Percentiles rank a stretch among this genome's conserved stretches.
phyloP scores from a whole-genome alignment of 2,329 filamentous ascomycete genomes.

The Calonectria pseudoturangicola region DNA sequence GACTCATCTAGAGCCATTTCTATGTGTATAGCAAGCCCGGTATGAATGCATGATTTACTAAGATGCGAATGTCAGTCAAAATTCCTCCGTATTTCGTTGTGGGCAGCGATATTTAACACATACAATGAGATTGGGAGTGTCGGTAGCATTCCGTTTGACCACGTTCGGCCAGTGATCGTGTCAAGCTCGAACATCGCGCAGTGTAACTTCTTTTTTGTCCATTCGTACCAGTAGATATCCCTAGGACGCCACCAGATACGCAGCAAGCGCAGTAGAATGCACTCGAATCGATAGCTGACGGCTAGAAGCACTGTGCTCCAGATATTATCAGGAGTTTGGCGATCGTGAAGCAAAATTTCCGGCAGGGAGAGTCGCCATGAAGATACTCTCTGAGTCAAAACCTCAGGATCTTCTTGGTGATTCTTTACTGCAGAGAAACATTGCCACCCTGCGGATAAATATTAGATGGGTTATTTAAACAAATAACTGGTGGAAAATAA shows the following conservation, averaged over 20 bases:
- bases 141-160: conserved; percentile 15
- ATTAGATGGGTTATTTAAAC: background rate
- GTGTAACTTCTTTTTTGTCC: conserved; percentile 26
- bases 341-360: conserved; percentile 16
- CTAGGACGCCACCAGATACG: conserved; percentile 32
- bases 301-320: conserved; percentile 33
- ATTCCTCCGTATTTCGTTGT: background rate
- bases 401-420: conserved; percentile 24
- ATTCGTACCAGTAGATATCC: conserved; percentile 21
- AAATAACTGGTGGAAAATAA: background rate
- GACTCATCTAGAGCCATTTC: conserved; percentile 32
- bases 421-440: conserved; percentile 30
- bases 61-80: background rate
- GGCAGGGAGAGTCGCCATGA: conserved; percentile 29
- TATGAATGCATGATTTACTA: conserved; percentile 38
- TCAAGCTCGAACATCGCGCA: conserved; percentile 37
- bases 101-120: background rate
- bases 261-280: conserved; percentile 28
- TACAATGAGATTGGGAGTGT: conserved; percentile 33
- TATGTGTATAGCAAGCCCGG: conserved; percentile 32
- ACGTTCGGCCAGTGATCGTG: conserved; percentile 29
- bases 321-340: conserved; percentile 18
- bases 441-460: background rate
- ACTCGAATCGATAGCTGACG: conserved; percentile 36
- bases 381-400: conserved; percentile 2